Evolutionary conservation across 441 rosid species (phyloP).

Genomic region (Populus hybrid): DNA sequence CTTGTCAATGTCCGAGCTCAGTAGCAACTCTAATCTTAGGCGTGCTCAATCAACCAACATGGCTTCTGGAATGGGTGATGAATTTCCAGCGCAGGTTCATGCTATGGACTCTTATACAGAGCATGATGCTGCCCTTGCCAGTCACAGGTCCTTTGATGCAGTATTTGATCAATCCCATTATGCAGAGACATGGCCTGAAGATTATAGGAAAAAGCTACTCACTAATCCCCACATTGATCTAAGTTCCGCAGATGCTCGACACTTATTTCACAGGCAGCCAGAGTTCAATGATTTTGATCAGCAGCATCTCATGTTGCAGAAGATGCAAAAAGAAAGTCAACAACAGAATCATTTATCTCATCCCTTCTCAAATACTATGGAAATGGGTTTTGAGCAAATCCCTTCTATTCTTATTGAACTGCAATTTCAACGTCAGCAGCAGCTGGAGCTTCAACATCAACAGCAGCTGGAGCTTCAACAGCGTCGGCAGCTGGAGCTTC

Average conservation of each 20-base stretch:
- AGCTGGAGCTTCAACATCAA: slow-evolving; percentile 1
- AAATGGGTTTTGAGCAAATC: slow-evolving; percentile 14
- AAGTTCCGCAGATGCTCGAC: slow-evolving; percentile 11
- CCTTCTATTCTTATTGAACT: slow-evolving; percentile 10
- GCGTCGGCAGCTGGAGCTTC: slow-evolving; percentile 20
- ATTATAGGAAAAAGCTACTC: not conserved
- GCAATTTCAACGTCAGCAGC: slow-evolving; percentile 15
- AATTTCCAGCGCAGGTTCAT: not conserved
- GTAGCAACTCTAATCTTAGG: slow-evolving; percentile 23
- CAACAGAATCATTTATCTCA: slow-evolving; percentile 8
- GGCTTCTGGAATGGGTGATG: slow-evolving; percentile 8
- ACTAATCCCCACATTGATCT: not conserved
- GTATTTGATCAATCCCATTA: not conserved
- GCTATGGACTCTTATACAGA: not conserved
- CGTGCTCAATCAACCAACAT: slow-evolving; percentile 9
- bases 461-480: slow-evolving; percentile 10
- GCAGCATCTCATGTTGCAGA: slow-evolving; percentile 10
- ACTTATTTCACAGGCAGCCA: not conserved
- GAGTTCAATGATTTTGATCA: slow-evolving; percentile 4
- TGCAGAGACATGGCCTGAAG: not conserved
- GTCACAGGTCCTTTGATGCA: not conserved
- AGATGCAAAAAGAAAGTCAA: slow-evolving; percentile 11
- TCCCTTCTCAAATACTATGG: slow-evolving; percentile 5
- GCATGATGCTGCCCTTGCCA: not conserved
- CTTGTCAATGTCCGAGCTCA: slow-evolving; percentile 4